phyloP scores from a whole-genome alignment of 257 asterid species.

The Cinchona pubescens region DNA sequence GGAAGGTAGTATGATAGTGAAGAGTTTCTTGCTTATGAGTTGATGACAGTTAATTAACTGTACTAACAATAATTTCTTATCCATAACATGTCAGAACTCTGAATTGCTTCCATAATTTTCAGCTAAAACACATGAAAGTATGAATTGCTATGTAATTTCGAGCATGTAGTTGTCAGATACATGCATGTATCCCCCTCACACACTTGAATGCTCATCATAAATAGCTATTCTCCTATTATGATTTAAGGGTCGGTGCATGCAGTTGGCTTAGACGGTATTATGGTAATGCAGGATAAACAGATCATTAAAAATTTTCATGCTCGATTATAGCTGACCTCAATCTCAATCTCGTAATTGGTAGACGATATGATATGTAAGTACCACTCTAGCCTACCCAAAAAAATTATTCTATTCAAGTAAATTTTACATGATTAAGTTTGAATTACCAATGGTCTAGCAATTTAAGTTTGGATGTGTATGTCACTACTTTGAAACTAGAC shows the following conservation, averaged over 20 bases:
- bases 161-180: not conserved
- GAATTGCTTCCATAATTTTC: not conserved
- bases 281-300: too few species aligned
- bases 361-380: too few species aligned
- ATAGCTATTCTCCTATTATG: not conserved
- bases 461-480: not conserved
- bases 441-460: not conserved
- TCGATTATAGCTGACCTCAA: too few species aligned
- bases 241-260: too few species aligned
- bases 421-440: too few species aligned
- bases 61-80: slow-evolving; percentile 16
- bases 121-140: not conserved
- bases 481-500: not conserved
- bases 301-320: too few species aligned
- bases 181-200: not conserved
- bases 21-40: slow-evolving; percentile 20
- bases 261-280: too few species aligned
- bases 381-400: too few species aligned
- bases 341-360: too few species aligned
- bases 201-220: not conserved
- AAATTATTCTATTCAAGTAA: too few species aligned
- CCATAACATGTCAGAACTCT: not conserved
- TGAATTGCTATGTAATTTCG: not conserved
- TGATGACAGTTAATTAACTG: slow-evolving; percentile 36
- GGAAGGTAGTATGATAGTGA: not conserved